Conservation (phyloP, 176 grass and related monocot species). For the Aegilops umbellulata region DNA sequence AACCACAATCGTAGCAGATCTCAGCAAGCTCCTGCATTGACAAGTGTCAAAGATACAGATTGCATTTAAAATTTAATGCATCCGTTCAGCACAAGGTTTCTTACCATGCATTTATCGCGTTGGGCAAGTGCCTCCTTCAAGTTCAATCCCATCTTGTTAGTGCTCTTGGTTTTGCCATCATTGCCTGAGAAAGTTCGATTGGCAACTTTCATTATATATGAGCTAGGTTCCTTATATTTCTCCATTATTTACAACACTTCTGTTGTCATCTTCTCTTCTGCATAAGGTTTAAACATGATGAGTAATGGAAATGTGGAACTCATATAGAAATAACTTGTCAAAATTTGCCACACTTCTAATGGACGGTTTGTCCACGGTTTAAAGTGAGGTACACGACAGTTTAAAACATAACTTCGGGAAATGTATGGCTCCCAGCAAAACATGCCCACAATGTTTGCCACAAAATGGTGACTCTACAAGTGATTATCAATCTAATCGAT, state of each 20-base stretch:
- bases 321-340: neutral
- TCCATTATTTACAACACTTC: conserved; percentile 29
- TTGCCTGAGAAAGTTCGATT: conserved; percentile 18
- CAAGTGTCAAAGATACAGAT: too few relatives aligned
- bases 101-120: conserved; percentile 46
- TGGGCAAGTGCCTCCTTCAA: conserved; percentile 21
- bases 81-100: neutral
- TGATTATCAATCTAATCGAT: too few relatives aligned
- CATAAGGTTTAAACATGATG: conserved; percentile 15
- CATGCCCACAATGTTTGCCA: too few relatives aligned
- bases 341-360: neutral
- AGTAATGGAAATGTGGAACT: neutral
- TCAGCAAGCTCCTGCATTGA: too few relatives aligned
- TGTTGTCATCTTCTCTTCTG: conserved; percentile 34
- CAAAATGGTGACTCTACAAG: too few relatives aligned
- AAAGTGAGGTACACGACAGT: too few relatives aligned
- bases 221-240: conserved; percentile 21
- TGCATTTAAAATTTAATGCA: neutral
- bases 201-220: neutral
- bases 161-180: conserved; percentile 16
- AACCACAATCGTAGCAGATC: too few relatives aligned
- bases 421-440: too few relatives aligned
- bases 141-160: conserved; percentile 40
- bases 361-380: too few relatives aligned
- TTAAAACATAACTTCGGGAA: too few relatives aligned